Evolutionary conservation across 1,284 basidiomycete species (phyloP), one percentile per base, ranked within the genome.

Genomic region (Schizophyllum amplum): DNA sequence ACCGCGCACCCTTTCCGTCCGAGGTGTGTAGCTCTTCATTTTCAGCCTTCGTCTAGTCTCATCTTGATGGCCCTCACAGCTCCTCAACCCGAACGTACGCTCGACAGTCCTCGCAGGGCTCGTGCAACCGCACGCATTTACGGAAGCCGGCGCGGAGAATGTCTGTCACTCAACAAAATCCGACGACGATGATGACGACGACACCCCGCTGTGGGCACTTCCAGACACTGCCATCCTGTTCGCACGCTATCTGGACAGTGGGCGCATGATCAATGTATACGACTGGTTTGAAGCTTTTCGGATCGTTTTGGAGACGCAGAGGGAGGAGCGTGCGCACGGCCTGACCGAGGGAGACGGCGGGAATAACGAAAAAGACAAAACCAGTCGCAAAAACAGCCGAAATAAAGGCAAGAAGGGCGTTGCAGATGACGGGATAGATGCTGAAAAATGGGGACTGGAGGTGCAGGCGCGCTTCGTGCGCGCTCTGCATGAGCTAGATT

Each of bases 281-380:
- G 89, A 92, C 68, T 90, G 88, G 88, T 90, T 82, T 65, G 82
- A 86, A 61, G 77, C 84, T 15, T 92, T 91, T 66, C 75, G 77
- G 33, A 69, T 74, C 24, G 83, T 80, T 46, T 67, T 89, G 54
- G 84, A 88, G 63, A 70, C 68, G 4, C 86, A 86, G 67, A 68
- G 73, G 24, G 60, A 65, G 53, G 63, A 67, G 26, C 51, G 57
- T 24, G 53, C 56, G 5, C 26, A 61, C 61, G 54, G 58, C 15
- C 52, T 69, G 56, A 61, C 54, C 64, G 63, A 69, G 64, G 58
- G 64, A 59, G 55, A 59, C 33, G 55, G 60, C 27, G 55, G 68
- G 60, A 33, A 56, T 55, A 20, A 20, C 13, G 24, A 9, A 21
- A 50, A 50, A 50, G 27, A 59, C 25, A 64, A 56, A 52, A 22